A percentile compares a stretch with the other conserved stretches of the same genome.
Conservation (phyloP, 73 alveolate genomes). For the Paramecium biaurelia region DNA sequence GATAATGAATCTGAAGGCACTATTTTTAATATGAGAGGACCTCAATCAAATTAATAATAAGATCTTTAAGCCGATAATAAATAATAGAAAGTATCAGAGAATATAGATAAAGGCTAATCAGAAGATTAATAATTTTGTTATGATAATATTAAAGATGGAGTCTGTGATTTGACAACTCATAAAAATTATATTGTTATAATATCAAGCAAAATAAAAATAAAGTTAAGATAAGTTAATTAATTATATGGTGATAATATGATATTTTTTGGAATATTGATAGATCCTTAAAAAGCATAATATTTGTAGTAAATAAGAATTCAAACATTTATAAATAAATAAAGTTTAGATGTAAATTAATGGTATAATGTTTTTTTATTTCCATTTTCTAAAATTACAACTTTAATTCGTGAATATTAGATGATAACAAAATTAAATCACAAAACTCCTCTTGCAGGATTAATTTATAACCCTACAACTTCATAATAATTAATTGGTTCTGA, state of each 20-base stretch:
- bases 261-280: slow-evolving; percentile 26
- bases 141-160: background rate
- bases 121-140: background rate
- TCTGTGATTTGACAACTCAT: background rate
- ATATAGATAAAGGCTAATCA: background rate
- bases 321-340: background rate
- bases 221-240: background rate
- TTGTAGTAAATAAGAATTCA: background rate
- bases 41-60: background rate
- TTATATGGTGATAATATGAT: background rate
- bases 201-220: background rate
- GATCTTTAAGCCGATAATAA: background rate
- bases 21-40: slow-evolving; percentile 34
- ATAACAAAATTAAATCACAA: background rate
- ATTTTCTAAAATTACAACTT: slow-evolving; percentile 14
- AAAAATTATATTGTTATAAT: background rate
- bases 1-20: background rate
- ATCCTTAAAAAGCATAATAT: background rate
- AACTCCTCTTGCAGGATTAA: background rate
- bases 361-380: slow-evolving; percentile 18
- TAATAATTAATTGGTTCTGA: background rate
- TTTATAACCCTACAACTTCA: background rate
- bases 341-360: background rate
- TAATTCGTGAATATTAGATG: slow-evolving; percentile 29
- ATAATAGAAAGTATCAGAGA: background rate